Conservation (phyloP, 2,329 filamentous ascomycete species). For the Ascocoryne sarcoides region DNA sequence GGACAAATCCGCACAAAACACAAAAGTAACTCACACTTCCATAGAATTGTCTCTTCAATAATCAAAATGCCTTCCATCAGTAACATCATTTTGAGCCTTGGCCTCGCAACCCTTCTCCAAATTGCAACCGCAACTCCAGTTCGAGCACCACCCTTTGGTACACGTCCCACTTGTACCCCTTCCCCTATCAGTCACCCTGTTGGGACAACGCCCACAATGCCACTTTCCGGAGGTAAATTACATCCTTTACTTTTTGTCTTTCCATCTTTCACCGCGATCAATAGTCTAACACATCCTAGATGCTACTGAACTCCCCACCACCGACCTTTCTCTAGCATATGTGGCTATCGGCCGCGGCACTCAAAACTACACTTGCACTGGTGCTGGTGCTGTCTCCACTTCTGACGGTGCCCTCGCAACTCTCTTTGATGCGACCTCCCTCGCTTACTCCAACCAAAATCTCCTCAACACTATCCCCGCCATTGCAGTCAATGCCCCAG, state of each 20-base stretch:
- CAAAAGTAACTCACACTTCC: too few species aligned
- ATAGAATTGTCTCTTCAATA: not conserved
- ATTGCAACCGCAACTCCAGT: constrained; percentile 15
- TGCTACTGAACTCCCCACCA: constrained; percentile 16
- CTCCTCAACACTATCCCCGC: constrained; percentile 15
- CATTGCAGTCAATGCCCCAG: constrained; percentile 14
- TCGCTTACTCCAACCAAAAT: constrained; percentile 13
- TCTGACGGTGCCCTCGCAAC: constrained; percentile 25
- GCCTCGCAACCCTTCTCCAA: constrained; percentile 15
- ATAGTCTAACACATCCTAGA: constrained; percentile 13
- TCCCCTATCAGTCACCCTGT: not conserved
- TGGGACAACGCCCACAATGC: constrained; percentile 13
- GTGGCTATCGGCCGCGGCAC: constrained; percentile 26
- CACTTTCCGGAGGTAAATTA: constrained; percentile 20
- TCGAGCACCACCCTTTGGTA: not conserved
- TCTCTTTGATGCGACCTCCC: constrained; percentile 25
- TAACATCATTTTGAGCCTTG: constrained; percentile 16
- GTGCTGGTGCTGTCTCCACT: constrained; percentile 11
- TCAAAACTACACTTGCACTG: constrained; percentile 28
- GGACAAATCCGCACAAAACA: too few species aligned
- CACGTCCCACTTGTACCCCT: not conserved
- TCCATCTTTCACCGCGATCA: not conserved
- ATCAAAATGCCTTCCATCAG: constrained; percentile 22
- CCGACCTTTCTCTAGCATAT: constrained; percentile 21
- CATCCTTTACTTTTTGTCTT: not conserved